A percentile compares a stretch with the other conserved stretches of the same genome.
These are phyloP conservation scores for Ocimum tenuiflorum DNA, from an alignment of 257 asterid species.

Conservation along the genomic window DNA sequence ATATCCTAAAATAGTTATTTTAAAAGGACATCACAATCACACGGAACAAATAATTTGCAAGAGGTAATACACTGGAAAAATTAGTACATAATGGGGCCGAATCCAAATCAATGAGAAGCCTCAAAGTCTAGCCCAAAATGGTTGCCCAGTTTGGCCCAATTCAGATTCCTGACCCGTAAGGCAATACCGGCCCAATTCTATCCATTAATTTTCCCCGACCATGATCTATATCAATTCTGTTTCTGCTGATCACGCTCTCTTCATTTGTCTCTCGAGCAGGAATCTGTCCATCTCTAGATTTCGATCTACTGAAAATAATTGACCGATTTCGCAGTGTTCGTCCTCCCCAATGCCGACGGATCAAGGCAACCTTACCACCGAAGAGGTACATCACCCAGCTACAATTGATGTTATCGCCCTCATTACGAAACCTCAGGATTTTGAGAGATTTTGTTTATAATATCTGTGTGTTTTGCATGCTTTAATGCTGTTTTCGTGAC, in stretches of 20 bases:
- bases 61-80: no score
- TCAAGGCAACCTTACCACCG: conserved; percentile 45
- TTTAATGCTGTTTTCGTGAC: not conserved
- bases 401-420: not conserved
- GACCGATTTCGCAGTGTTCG: conserved; percentile 8
- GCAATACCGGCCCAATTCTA: not conserved
- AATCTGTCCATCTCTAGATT: conserved; percentile 28
- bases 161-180: not conserved
- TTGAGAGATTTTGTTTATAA: not conserved
- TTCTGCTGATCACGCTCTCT: conserved; percentile 22
- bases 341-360: conserved; percentile 31
- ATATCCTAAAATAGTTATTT: no score
- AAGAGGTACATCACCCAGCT: conserved; percentile 26
- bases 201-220: not conserved
- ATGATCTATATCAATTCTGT: conserved; percentile 12
- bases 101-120: no score
- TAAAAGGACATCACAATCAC: no score
- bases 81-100: no score
- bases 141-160: not conserved
- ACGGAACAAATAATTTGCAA: no score
- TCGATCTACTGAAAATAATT: conserved; percentile 28
- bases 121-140: no score
- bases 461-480: not conserved
- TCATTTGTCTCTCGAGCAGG: not conserved
- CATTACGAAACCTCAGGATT: conserved; percentile 1